Evolutionary conservation across 2,329 filamentous ascomycete species (phyloP).

Genomic region (Ceratocystis harringtonii): DNA sequence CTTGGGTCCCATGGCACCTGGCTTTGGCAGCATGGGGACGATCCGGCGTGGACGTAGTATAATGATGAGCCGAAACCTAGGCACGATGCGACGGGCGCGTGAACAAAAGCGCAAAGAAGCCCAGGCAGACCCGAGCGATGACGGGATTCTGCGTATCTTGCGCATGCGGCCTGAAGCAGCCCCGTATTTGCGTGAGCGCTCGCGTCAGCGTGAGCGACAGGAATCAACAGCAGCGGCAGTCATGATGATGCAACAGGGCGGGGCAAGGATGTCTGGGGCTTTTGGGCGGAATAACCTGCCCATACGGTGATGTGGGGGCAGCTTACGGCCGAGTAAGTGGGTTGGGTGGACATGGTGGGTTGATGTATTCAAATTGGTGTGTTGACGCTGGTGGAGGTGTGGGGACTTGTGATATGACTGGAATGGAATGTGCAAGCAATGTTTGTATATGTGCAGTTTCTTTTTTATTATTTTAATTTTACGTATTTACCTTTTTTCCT

Average conservation of each 20-base stretch:
- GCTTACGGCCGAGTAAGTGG: not conserved
- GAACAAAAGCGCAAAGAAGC: constrained; percentile 91
- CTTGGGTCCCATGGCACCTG: constrained; percentile 36
- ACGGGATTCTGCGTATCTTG: constrained; percentile 92
- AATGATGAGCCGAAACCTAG: constrained; percentile 85
- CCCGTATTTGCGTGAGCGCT: constrained; percentile 74
- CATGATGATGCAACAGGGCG: constrained; percentile 79
- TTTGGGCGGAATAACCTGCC: constrained; percentile 33
- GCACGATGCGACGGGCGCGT: constrained; percentile 91
- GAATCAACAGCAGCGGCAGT: constrained; percentile 82
- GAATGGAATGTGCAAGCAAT: not conserved
- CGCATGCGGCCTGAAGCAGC: constrained; percentile 87
- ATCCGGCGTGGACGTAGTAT: constrained; percentile 61
- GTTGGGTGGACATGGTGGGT: not conserved
- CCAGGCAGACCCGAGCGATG: constrained; percentile 90
- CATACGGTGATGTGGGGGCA: constrained; percentile 17
- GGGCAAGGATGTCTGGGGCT: constrained; percentile 28
- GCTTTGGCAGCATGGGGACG: constrained; percentile 54
- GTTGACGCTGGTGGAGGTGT: not conserved
- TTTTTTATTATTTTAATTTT: not conserved
- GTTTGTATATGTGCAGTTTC: not conserved
- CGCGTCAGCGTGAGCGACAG: constrained; percentile 84
- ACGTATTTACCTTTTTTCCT: not conserved
- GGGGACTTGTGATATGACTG: not conserved
- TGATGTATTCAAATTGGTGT: not conserved